These are phyloP conservation scores for Psilocybe cyanescens DNA, from an alignment of 768 basidiomycete species.

Conservation along the genomic window DNA sequence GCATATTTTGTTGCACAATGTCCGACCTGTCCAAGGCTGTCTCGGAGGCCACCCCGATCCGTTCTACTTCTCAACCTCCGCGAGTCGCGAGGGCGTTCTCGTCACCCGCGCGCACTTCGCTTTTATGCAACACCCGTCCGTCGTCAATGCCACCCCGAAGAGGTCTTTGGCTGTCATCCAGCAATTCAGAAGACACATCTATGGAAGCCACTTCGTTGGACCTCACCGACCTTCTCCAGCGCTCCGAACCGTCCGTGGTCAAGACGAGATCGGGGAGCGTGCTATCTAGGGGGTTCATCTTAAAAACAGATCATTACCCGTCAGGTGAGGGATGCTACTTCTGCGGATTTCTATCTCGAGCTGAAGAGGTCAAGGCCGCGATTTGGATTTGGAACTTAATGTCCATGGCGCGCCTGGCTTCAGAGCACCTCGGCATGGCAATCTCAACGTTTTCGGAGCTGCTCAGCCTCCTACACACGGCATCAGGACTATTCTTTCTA, in stretches of 20 bases:
- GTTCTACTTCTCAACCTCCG: background rate
- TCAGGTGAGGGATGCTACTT: slow-evolving; percentile 50
- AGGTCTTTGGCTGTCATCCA: background rate
- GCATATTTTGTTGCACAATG: background rate
- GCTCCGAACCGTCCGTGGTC: slow-evolving; percentile 74
- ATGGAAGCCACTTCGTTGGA: slow-evolving; percentile 34
- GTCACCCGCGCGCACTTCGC: background rate
- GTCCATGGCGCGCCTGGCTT: slow-evolving; percentile 97
- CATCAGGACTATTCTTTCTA: slow-evolving; percentile 85
- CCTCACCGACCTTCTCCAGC: slow-evolving; percentile 63
- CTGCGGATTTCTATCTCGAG: background rate
- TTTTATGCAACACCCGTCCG: background rate
- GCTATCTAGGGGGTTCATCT: slow-evolving; percentile 84
- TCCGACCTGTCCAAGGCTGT: background rate
- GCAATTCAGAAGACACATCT: background rate
- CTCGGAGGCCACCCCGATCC: background rate
- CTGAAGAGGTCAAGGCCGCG: slow-evolving; percentile 63
- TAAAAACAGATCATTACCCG: slow-evolving; percentile 93
- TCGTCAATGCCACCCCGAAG: background rate
- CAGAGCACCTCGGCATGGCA: slow-evolving; percentile 75
- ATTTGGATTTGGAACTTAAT: slow-evolving; percentile 87
- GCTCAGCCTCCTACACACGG: slow-evolving; percentile 96
- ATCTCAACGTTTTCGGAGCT: slow-evolving; percentile 91
- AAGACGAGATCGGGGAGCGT: slow-evolving; percentile 86
- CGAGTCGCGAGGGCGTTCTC: background rate